Evolutionary conservation across 352 stramenopile species (phyloP).

Genomic region (Pythium dissotocum): DNA sequence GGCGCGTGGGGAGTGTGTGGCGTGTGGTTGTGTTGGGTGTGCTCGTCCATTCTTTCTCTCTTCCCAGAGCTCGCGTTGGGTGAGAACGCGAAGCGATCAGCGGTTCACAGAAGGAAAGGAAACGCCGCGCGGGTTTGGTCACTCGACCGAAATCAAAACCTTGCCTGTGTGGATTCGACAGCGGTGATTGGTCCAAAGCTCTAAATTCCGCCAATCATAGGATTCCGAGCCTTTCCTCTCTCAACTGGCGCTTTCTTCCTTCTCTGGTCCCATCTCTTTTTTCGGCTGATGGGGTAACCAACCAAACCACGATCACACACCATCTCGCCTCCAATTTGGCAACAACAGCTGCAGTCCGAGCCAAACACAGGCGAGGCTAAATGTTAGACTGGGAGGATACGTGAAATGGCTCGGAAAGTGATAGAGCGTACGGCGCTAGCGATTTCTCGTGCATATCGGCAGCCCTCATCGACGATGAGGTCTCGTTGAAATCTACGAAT

Average conservation of each 20-base stretch:
- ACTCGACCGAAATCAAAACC: conserved; percentile 31
- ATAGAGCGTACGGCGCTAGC: not conserved
- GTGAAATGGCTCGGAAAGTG: conserved; percentile 29
- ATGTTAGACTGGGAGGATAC: conserved; percentile 21
- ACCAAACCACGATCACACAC: conserved; percentile 30
- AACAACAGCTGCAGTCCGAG: conserved; percentile 26
- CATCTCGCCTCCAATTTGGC: conserved; percentile 35
- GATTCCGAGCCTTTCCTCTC: conserved; percentile 27
- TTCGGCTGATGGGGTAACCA: conserved; percentile 37
- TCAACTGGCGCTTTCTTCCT: conserved; percentile 43
- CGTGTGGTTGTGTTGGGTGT: conserved; percentile 6
- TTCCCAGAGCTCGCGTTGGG: conserved; percentile 14
- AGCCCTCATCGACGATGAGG: not conserved
- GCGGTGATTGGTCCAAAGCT: conserved; percentile 31
- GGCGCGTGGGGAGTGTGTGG: not conserved
- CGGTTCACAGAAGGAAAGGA: conserved; percentile 27
- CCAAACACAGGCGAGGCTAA: conserved; percentile 28
- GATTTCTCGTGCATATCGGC: not conserved
- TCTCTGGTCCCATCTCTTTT: conserved; percentile 38
- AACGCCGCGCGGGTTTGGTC: conserved; percentile 20
- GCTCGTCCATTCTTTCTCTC: conserved; percentile 27
- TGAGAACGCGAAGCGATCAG: conserved; percentile 21
- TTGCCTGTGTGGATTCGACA: not conserved
- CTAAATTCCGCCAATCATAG: conserved; percentile 39
- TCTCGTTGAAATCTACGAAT: conserved; percentile 17